Conservation (phyloP, 176 grass and related monocot species). For the Oryza rufipogon region DNA sequence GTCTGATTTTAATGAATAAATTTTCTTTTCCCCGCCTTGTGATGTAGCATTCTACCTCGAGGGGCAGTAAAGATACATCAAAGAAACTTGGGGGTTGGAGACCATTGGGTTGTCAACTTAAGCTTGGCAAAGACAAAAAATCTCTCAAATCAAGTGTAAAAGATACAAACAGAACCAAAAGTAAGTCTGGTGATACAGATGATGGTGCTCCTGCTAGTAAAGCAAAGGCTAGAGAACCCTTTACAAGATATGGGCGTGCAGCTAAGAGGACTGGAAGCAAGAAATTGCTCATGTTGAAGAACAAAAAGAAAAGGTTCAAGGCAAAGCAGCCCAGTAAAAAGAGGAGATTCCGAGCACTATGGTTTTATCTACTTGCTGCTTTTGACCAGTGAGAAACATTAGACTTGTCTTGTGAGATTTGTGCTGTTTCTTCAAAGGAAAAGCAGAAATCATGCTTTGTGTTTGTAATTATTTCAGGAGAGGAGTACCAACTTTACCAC, state of each 20-base stretch:
- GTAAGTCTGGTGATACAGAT: conserved; percentile 41
- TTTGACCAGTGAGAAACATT: conserved; percentile 61
- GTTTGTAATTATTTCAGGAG: conserved; percentile 55
- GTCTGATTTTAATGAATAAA: not conserved
- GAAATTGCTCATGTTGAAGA: conserved; percentile 31
- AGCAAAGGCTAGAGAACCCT: conserved; percentile 44
- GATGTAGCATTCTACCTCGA: conserved; percentile 38
- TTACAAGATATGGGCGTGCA: conserved; percentile 26
- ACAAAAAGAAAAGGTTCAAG: conserved; percentile 45
- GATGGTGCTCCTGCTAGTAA: conserved; percentile 34
- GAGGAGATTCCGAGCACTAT: conserved; percentile 60
- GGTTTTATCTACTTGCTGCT: conserved; percentile 72
- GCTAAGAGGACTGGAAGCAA: conserved; percentile 47
- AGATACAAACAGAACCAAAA: conserved; percentile 31
- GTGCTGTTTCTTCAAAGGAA: conserved; percentile 18
- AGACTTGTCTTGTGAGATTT: conserved; percentile 29
- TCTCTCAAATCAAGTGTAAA: conserved; percentile 40
- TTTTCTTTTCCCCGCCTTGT: conserved; percentile 28
- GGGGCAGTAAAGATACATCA: conserved; percentile 44
- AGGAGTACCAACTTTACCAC: conserved; percentile 60
- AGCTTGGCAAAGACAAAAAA: conserved; percentile 57
- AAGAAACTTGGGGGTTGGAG: conserved; percentile 71
- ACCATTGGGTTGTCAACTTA: conserved; percentile 63
- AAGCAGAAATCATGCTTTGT: conserved; percentile 35
- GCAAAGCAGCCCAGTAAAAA: conserved; percentile 41